Base-by-base conservation (phyloP, 163 green algal species). In the Scenedesmus sp. region DNA sequence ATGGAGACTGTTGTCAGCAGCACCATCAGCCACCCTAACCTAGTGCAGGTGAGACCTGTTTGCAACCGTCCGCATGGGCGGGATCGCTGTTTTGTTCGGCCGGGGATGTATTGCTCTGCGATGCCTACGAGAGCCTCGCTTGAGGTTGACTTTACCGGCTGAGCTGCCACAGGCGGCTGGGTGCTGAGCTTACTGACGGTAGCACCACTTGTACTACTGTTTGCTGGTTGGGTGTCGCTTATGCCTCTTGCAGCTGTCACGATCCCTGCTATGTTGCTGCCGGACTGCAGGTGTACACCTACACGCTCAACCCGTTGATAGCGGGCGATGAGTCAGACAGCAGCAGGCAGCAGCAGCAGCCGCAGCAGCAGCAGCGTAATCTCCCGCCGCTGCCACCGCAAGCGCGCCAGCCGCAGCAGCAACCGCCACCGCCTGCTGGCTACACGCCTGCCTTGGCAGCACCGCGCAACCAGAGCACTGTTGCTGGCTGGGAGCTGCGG, bases 1-100 rank as follows among this genome's bases (percentile, higher is more conserved):
- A 93, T 93, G 91, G 92, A 94, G 84, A 81, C 92, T 12, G 92
- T 91, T 3, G 81, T 94, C 46, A 88, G 70, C 59, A 90, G 83
- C 44, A 79, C 85, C 76, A 89, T 94, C 81, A 79, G 51, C 56
- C 82, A 94, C 80, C 89, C 84, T 13, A 93, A 94, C 86, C n/a
- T 86, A 30, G 78, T 68, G 49, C 76, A 83, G 76, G 76, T 87
- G 42, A 37, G 61, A 6, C n/a, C n/a, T n/a, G n/a, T n/a, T n/a
- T n/a, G n/a, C n/a, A n/a, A n/a, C n/a, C n/a, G n/a, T n/a, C n/a
- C n/a, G n/a, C n/a, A n/a, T n/a, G n/a, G n/a, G n/a, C n/a, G n/a
- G n/a, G n/a, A n/a, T n/a, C n/a, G n/a, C n/a, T n/a, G n/a, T n/a
- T n/a, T n/a, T n/a, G n/a, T n/a, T n/a, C n/a, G n/a, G n/a, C n/a